These are phyloP conservation scores for Epicoccum nigrum DNA, from an alignment of 2,329 filamentous ascomycete genomes.

Conservation along the genomic window DNA sequence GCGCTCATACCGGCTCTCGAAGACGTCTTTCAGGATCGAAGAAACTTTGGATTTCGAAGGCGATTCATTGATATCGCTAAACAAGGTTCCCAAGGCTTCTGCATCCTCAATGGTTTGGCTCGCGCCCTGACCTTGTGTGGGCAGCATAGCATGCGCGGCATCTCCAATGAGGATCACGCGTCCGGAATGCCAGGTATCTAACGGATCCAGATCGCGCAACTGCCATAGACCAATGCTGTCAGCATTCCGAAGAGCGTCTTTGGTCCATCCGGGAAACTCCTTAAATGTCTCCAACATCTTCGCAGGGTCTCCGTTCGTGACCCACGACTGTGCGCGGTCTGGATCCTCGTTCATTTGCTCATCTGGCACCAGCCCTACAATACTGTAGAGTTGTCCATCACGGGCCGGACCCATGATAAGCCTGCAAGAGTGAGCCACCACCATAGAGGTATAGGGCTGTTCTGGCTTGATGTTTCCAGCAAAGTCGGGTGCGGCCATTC, in stretches of 20 bases:
- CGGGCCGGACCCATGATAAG: slow-evolving; percentile 57
- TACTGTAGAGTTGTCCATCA: slow-evolving; percentile 50
- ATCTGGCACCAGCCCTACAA: slow-evolving; percentile 55
- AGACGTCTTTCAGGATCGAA: slow-evolving; percentile 14
- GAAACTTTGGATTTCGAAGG: slow-evolving; percentile 28
- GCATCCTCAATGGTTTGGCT: slow-evolving; percentile 63
- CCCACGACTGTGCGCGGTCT: slow-evolving; percentile 49
- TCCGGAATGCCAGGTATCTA: slow-evolving; percentile 53
- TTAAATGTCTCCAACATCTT: slow-evolving; percentile 51
- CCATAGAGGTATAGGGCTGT: slow-evolving; percentile 54
- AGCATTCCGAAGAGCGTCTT: slow-evolving; percentile 39
- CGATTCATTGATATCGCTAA: slow-evolving; percentile 15
- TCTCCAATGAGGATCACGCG: slow-evolving; percentile 62
- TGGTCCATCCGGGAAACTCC: slow-evolving; percentile 52
- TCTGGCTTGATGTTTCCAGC: slow-evolving; percentile 43
- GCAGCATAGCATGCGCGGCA: slow-evolving; percentile 62
- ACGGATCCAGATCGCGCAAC: slow-evolving; percentile 52
- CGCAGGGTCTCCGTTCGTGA: slow-evolving; percentile 44
- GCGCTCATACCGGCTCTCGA: slow-evolving; percentile 39
- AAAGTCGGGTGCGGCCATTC: slow-evolving; percentile 31
- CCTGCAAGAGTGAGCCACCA: slow-evolving; percentile 51
- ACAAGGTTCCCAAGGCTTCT: slow-evolving; percentile 50
- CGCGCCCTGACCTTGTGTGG: slow-evolving; percentile 61
- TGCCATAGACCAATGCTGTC: slow-evolving; percentile 53
- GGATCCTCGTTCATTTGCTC: slow-evolving; percentile 49